These are phyloP conservation scores for Vicia villosa DNA, from an alignment of 306 rosid genomes.

Conservation along the genomic window DNA sequence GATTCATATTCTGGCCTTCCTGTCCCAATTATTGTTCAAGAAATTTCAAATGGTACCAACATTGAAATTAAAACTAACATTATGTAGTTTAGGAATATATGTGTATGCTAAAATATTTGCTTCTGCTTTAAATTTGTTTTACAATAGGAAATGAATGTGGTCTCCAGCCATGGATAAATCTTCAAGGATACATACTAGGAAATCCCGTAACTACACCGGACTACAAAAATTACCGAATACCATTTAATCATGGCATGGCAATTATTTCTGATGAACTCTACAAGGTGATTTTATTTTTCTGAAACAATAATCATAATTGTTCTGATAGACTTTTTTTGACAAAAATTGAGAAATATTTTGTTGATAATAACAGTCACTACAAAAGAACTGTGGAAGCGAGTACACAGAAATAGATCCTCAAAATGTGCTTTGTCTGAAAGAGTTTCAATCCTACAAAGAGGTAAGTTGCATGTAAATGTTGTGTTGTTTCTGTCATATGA, in stretches of 20 bases:
- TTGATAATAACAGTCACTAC: constrained; percentile 40
- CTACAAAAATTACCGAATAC: not conserved
- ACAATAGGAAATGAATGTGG: constrained; percentile 56
- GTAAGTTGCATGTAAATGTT: constrained; percentile 6
- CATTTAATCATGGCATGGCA: constrained; percentile 56
- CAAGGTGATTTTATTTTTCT: constrained; percentile 34
- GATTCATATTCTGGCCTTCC: constrained; percentile 64
- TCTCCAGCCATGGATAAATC: constrained; percentile 48
- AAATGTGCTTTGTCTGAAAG: constrained; percentile 40
- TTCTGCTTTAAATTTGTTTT: not conserved
- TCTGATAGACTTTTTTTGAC: not conserved
- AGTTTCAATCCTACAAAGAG: constrained; percentile 3
- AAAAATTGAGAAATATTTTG: too few relatives aligned
- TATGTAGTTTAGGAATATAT: too few relatives aligned
- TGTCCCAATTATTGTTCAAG: constrained; percentile 50
- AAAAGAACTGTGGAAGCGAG: constrained; percentile 49
- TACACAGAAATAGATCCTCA: constrained; percentile 25
- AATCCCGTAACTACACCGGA: constrained; percentile 31
- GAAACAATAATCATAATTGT: not conserved
- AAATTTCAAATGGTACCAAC: constrained; percentile 51
- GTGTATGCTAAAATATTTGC: not conserved
- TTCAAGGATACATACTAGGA: constrained; percentile 65
- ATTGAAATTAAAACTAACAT: too few relatives aligned
- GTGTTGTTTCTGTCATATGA: not conserved
- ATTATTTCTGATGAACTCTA: constrained; percentile 64